Evolutionary conservation across 2,329 filamentous ascomycete genomes (phyloP), one percentile per base, ranked within the genome.

Genomic region (Ceratocystis destructans): DNA sequence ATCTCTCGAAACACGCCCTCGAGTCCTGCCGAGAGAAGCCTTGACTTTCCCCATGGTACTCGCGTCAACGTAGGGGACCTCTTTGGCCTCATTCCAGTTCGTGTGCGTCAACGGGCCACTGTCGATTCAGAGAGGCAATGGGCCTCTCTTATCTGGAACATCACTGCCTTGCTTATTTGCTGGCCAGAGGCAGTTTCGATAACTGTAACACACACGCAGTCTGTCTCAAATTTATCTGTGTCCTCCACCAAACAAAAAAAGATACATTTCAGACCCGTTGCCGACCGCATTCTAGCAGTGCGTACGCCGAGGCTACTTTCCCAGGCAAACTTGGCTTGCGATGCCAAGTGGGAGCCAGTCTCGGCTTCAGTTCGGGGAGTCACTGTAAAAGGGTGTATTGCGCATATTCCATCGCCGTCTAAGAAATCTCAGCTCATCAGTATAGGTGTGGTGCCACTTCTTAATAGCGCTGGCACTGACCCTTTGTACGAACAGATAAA

Each of bases 21-120:
- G 4, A 77, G 80, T 10, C 74, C 79, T 6, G 81, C 85, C 62
- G 82, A 88, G 59, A 78, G 80, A 61, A 71, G 89, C 5, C 71
- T 79, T 7, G 77, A 75, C 45, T 81, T 80, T 66, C 74, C 77
- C 22, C 84, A 89, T 76, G 93, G 93, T 3, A 96, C 92, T 0
- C 82, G 84, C 33, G 85, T 93, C 1, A 81, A 81, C 0, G 87
- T 96, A 5, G 83, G 86, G 66, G 87, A 96, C 73, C 78, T 96
- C 0, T 97, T 96, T 75, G 91, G 92, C 0, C 88, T 86, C 67
- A 89, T 96, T 83, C 91, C 93, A 0, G 93, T 96, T 12, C 85
- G 93, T 15, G 87, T 95, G 31, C 96, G 94, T 73, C 88, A 91
- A 71, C 83, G 91, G 69, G 83, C 78, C 69, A 73, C 79, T 48